Percentiles rank a stretch among this genome's conserved stretches.
Conservation (phyloP, 129 eudicot genomes). For the Chrysanthemum seticuspe region DNA sequence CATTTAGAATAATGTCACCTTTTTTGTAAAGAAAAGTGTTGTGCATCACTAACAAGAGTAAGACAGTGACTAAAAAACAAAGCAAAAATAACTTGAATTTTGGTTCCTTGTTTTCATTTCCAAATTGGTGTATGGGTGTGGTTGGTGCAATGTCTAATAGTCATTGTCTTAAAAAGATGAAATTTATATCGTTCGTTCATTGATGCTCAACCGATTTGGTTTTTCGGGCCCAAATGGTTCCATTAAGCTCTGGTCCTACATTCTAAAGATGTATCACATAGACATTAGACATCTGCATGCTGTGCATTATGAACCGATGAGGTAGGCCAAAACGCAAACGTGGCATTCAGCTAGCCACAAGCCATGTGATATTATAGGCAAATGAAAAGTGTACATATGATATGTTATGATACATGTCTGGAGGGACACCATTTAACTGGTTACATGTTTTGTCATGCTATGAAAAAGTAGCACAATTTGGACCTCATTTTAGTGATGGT, state of each 20-base stretch:
- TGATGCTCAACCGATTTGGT: neutral
- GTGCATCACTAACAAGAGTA: slow-evolving; percentile 23
- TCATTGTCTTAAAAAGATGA: slow-evolving; percentile 14
- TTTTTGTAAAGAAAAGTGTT: slow-evolving; percentile 27
- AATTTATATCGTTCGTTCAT: neutral
- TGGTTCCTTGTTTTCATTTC: slow-evolving; percentile 29
- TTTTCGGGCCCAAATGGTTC: neutral
- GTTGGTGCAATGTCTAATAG: slow-evolving; percentile 22
- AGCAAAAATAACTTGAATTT: slow-evolving; percentile 28
- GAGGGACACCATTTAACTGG: neutral
- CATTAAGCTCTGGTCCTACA: slow-evolving; percentile 3
- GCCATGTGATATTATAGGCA: slow-evolving; percentile 1
- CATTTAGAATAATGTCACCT: slow-evolving; percentile 14
- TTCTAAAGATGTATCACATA: neutral
- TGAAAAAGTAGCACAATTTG: slow-evolving; percentile 1
- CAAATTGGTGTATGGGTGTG: slow-evolving; percentile 30
- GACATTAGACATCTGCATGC: slow-evolving; percentile 8
- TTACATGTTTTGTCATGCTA: slow-evolving; percentile 16
- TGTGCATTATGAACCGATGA: neutral
- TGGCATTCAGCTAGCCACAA: neutral
- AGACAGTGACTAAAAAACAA: slow-evolving; percentile 32
- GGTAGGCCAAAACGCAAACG: too few relatives aligned
- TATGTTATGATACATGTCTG: neutral
- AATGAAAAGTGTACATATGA: slow-evolving; percentile 2
- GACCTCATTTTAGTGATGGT: slow-evolving; percentile 3